Evolutionary conservation across 1,284 basidiomycete species (phyloP).

Genomic region (Ustilago xerochloae): DNA sequence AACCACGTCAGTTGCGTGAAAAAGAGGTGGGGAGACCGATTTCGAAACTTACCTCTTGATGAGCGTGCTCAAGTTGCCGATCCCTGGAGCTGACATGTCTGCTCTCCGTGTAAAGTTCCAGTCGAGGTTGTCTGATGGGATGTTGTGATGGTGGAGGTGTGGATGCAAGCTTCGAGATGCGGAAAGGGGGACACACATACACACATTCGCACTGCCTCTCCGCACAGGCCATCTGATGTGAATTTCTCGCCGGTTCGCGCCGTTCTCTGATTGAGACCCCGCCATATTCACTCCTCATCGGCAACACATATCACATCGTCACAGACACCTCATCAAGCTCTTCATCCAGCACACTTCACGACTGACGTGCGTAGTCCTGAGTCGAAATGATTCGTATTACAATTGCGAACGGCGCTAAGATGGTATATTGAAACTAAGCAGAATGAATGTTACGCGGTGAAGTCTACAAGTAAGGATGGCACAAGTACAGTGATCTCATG

Average conservation of each 20-base stretch:
- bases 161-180: background rate
- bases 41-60: slow-evolving; percentile 58
- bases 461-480: slow-evolving; percentile 5
- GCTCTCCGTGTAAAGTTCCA: background rate
- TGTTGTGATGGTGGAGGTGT: slow-evolving; percentile 3
- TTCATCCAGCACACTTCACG: background rate
- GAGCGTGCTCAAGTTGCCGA: slow-evolving; percentile 64
- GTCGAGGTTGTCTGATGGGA: slow-evolving; percentile 2
- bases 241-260: background rate
- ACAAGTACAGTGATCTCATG: slow-evolving; percentile 19
- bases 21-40: too few species aligned
- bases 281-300: background rate
- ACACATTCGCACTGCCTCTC: slow-evolving; percentile 1
- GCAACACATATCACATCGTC: background rate
- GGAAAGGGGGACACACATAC: slow-evolving; percentile 2
- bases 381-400: background rate
- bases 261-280: background rate
- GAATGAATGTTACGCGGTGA: slow-evolving; percentile 2
- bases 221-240: slow-evolving; percentile 13
- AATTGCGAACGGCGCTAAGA: background rate
- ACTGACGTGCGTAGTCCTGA: background rate
- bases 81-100: slow-evolving; percentile 57
- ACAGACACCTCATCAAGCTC: background rate
- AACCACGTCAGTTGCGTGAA: background rate
- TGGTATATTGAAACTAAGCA: slow-evolving; percentile 22